These are phyloP conservation scores for Diaporthe vaccinii DNA, from an alignment of 2,329 filamentous ascomycete genomes.

Conservation along the genomic window DNA sequence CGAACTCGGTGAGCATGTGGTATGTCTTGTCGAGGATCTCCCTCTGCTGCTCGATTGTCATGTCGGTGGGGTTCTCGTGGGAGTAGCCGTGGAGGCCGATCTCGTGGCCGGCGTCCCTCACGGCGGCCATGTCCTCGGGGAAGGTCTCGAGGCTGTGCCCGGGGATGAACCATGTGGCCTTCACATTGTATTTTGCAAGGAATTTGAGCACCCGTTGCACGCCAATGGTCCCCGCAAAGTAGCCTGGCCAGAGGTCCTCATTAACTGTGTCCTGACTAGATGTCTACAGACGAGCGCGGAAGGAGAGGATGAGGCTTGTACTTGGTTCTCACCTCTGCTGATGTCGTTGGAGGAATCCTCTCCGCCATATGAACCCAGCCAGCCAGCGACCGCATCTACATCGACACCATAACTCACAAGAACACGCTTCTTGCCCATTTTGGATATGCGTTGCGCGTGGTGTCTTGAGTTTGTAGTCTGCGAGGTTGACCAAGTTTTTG, in stretches of 20 bases:
- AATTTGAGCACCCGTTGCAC: conserved; percentile 76
- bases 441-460: not conserved
- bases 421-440: conserved; percentile 54
- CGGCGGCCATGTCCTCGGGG: conserved; percentile 58
- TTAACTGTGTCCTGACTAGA: not conserved
- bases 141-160: conserved; percentile 50
- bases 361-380: conserved; percentile 51
- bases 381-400: conserved; percentile 51
- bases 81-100: conserved; percentile 61
- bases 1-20: conserved; percentile 77
- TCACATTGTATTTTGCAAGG: conserved; percentile 80
- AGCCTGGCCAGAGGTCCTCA: conserved; percentile 52
- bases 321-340: conserved; percentile 45
- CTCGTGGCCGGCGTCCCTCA: conserved; percentile 61
- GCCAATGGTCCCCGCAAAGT: conserved; percentile 79
- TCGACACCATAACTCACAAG: conserved; percentile 49
- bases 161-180: conserved; percentile 68
- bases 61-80: conserved; percentile 60
- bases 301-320: not conserved
- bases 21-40: conserved; percentile 83
- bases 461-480: not conserved
- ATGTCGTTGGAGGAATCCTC: conserved; percentile 51
- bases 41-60: conserved; percentile 79
- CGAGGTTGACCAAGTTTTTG: not conserved
- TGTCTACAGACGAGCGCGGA: not conserved